Evolutionary conservation across 805 yeast species (phyloP).

Genomic region (Myxozyma mucilagina): DNA sequence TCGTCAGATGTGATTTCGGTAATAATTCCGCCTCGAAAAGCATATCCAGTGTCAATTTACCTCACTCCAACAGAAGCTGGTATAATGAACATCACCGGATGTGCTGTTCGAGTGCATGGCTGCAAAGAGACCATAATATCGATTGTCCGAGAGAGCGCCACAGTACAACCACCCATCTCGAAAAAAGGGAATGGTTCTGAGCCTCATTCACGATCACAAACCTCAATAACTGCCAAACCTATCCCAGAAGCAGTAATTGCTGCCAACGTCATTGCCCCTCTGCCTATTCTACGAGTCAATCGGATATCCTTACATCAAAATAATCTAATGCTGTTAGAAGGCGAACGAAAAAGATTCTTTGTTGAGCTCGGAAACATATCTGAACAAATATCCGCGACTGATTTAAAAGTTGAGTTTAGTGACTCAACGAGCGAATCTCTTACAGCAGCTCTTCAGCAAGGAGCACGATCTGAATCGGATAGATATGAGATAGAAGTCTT

Average conservation of each 20-base stretch:
- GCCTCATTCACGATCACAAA: slow-evolving; percentile 11
- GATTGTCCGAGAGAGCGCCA: slow-evolving; percentile 4
- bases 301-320: slow-evolving; percentile 46
- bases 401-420: slow-evolving; percentile 60
- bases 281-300: slow-evolving; percentile 55
- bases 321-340: slow-evolving; percentile 77
- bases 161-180: background rate
- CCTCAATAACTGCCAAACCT: background rate
- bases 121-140: slow-evolving; percentile 49
- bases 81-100: slow-evolving; percentile 50
- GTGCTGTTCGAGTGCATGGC: slow-evolving; percentile 52
- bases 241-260: slow-evolving; percentile 36
- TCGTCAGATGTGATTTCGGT: slow-evolving; percentile 26
- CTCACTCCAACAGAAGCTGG: slow-evolving; percentile 45
- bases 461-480: slow-evolving; percentile 56
- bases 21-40: slow-evolving; percentile 23
- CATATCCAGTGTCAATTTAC: slow-evolving; percentile 23
- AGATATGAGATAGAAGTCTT: slow-evolving; percentile 74
- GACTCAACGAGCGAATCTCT: slow-evolving; percentile 74
- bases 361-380: slow-evolving; percentile 61
- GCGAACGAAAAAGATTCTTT: slow-evolving; percentile 58
- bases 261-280: slow-evolving; percentile 46
- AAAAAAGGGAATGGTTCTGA: slow-evolving; percentile 15
- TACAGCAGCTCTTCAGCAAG: slow-evolving; percentile 48
- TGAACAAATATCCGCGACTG: slow-evolving; percentile 51